Evolutionary conservation across 495 filamentous ascomycete genomes (phyloP), one percentile per base, ranked within the genome.

Genomic region (Venustampulla echinocandica): DNA sequence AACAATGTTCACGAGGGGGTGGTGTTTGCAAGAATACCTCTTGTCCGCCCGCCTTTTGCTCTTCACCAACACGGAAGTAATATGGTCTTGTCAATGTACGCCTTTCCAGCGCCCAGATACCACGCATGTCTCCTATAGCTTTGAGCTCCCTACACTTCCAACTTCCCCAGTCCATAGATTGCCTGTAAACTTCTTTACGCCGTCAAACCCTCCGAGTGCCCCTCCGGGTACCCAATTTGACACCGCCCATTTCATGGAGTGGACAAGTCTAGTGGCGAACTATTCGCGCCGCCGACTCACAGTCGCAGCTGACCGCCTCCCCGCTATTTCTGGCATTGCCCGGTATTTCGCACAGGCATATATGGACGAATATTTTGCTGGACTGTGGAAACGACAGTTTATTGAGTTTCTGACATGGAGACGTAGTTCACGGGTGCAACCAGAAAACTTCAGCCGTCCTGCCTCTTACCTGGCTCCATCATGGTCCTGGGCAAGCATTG

Each of bases 401-500:
- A 45, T 51, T 22, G 22, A 22, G 0, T 22, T 20, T 9, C 27
- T 51, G 13, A n/a, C 41, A 1, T 51, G 48, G 48, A 17, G 25
- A 21, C 28, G 25, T 25, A 30, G 25, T 19, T 5, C 6, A 24
- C 6, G 22, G 10, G 10, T 15, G 1, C 7, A 6, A 4, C 4
- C 4, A 10, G 37, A 32, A 27, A 35, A 24, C 19, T 44, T 43
- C 28, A 13, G 6, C 2, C 37, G 10, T 9, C 19, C 39, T 17
- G 5, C 17, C 1, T 28, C 44, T 22, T 52, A 47, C 32, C 43
- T 43, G 6, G 42, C 49, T 35, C 49, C 49, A 13, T 34, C 43
- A 11, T 52, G 49, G 49, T 52, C 49, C 2, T 52, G 49, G 49
- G 42, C 49, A 5, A 45, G 40, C 17, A 42, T 51, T 23, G 42